A percentile compares a stretch with the other conserved stretches of the same genome.
Conservation (phyloP, 345 rosid genomes). For the Eucalyptus pauciflora region DNA sequence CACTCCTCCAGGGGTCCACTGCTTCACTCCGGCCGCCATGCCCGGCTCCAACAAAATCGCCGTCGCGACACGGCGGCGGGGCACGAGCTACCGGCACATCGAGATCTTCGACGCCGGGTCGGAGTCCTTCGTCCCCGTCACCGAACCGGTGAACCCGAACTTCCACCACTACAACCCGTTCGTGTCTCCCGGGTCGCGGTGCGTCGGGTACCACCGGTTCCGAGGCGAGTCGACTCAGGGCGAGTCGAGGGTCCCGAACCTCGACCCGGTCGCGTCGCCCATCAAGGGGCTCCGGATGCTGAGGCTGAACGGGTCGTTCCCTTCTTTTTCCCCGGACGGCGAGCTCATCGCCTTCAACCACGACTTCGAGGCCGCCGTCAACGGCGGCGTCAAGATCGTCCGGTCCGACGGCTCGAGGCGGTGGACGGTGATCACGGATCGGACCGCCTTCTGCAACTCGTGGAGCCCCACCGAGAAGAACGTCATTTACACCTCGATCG, state of each 20-base stretch:
- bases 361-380: constrained; percentile 18
- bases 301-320: constrained; percentile 60
- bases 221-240: constrained; percentile 48
- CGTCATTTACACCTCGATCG: constrained; percentile 62
- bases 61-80: constrained; percentile 61
- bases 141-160: constrained; percentile 46
- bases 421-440: constrained; percentile 54
- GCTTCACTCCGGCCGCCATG: constrained; percentile 84
- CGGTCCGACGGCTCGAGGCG: constrained; percentile 71
- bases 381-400: constrained; percentile 38
- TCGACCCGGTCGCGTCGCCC: constrained; percentile 68
- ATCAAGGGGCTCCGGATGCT: constrained; percentile 38
- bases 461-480: constrained; percentile 76
- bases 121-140: constrained; percentile 33
- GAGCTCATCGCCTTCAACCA: constrained; percentile 44
- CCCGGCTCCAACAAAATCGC: constrained; percentile 45
- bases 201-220: constrained; percentile 72
- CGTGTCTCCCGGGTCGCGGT: constrained; percentile 37
- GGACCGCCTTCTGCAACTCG: constrained; percentile 64
- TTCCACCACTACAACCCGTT: constrained; percentile 81
- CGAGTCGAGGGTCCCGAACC: constrained; percentile 36
- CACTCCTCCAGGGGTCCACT: constrained; percentile 84
- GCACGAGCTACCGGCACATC: constrained; percentile 37
- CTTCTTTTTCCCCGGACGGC: constrained; percentile 56
- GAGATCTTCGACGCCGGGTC: constrained; percentile 50